Base-by-base conservation (phyloP, 345 rosid genomes). In the Populus tremula region DNA sequence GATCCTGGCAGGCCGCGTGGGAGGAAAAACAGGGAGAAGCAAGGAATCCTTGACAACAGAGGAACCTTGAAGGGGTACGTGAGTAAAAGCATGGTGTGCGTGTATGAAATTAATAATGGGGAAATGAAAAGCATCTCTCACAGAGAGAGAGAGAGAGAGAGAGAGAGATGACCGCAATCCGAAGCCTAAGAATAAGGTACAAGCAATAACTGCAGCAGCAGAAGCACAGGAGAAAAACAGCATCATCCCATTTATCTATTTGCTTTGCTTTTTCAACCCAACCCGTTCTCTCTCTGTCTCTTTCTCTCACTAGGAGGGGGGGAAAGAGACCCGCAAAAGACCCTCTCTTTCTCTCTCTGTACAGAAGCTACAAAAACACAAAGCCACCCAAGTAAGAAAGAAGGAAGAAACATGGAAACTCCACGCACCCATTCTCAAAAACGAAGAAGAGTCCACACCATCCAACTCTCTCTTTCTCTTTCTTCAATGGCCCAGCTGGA, bases 401-500 rank as follows among this genome's bases (percentile, higher is more conserved):
- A 65, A 75, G 54, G 77, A 68, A 82, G 77, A 74, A 69, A 73
- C 82, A 77, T 77, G 81, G 80, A 79, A 82, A 80, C 76, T 73
- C 75, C 79, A 76, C 71, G 59, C 78, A 71, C 67, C 54, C 14
- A 8, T 71, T 56, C 35, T 68, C 65, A 70, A 76, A 76, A 76
- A n/a, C 78, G 73, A 77, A 56, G 70, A 73, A 73, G 80, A 82
- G 85, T 82, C 79, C 87, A 85, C 79, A 36, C 47, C 76, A 67
- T 73, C 85, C 73, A 80, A 54, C 54, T 39, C 72, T 62, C 79
- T 64, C 70, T 38, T 43, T 71, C 84, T 79, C 82, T 75, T 72
- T 77, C 88, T 80, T 69, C 84, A 82, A 85, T 88, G 91, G 89
- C 92, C 91, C 89, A 86, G 85, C 88, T 86, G 88, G 89, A 85